Percentiles rank a stretch among this genome's conserved stretches.
Evolutionary conservation across 2,329 filamentous ascomycete genomes (phyloP).

Genomic region (Geosmithia flava): DNA sequence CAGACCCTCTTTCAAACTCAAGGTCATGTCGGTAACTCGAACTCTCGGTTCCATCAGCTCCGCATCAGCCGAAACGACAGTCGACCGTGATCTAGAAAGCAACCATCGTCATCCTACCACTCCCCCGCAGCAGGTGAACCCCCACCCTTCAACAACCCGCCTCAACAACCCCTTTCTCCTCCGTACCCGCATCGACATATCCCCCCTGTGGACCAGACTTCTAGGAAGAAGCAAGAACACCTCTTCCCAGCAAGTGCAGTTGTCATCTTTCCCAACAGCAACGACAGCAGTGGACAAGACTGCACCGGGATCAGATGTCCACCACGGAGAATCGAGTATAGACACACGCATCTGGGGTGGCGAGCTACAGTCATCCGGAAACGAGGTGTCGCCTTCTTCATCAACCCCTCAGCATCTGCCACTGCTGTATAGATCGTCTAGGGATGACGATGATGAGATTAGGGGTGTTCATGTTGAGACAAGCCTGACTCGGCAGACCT

Average conservation of each 20-base stretch:
- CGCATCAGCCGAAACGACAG: conserved; percentile 4
- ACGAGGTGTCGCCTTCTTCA: background rate
- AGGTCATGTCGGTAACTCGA: conserved; percentile 8
- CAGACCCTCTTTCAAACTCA: conserved; percentile 6
- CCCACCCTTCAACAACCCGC: conserved; percentile 3
- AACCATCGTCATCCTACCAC: background rate
- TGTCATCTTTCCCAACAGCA: background rate
- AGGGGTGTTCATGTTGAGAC: background rate
- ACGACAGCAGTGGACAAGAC: too few relatives aligned
- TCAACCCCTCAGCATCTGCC: too few relatives aligned
- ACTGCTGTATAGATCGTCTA: background rate
- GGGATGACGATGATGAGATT: background rate
- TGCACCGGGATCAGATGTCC: background rate
- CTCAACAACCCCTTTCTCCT: conserved; percentile 20
- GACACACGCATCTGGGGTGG: background rate
- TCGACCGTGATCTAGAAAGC: conserved; percentile 1
- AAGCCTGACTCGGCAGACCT: background rate
- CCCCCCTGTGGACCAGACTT: conserved; percentile 2
- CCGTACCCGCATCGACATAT: conserved; percentile 17
- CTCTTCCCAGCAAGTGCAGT: background rate
- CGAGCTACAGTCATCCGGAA: background rate
- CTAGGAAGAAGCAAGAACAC: background rate
- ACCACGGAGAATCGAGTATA: background rate
- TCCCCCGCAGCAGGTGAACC: background rate
- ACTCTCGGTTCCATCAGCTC: conserved; percentile 8